A percentile compares a stretch with the other conserved stretches of the same genome.
phyloP scores from a whole-genome alignment of 75 land plant genomes.

The Selaginella tamariscina region DNA sequence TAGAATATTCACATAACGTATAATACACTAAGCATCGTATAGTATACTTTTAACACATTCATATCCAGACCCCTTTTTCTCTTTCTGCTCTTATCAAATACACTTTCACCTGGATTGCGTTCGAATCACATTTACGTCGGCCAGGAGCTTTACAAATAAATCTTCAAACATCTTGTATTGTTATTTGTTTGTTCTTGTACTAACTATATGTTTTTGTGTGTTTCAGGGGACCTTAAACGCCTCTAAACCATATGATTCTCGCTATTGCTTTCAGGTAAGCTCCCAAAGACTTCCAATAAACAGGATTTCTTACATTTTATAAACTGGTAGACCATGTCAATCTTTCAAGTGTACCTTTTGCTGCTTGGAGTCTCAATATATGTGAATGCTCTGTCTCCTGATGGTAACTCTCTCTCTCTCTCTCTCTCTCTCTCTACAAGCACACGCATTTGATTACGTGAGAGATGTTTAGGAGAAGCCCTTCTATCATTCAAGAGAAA shows the following conservation, averaged over 20 bases:
- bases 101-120: background rate
- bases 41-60: no score
- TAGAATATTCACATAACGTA: background rate
- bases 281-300: no score
- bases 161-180: background rate
- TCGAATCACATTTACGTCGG: background rate
- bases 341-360: background rate
- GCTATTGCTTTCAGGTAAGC: no score
- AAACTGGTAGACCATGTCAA: background rate
- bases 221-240: background rate
- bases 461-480: slow-evolving; percentile 16
- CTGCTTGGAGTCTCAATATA: background rate
- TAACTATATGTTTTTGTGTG: background rate
- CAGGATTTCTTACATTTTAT: background rate
- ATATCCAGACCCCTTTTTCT: background rate
- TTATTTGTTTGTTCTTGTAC: background rate
- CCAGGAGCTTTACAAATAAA: background rate
- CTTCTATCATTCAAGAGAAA: slow-evolving; percentile 18
- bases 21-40: no score
- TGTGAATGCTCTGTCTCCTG: background rate
- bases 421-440: background rate
- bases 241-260: background rate
- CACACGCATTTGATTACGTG: background rate
- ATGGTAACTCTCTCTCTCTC: no score
- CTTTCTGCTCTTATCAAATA: background rate